These are phyloP conservation scores for Magnusiomyces suaveolens DNA, from an alignment of 1,139 yeast species.

Conservation along the genomic window DNA sequence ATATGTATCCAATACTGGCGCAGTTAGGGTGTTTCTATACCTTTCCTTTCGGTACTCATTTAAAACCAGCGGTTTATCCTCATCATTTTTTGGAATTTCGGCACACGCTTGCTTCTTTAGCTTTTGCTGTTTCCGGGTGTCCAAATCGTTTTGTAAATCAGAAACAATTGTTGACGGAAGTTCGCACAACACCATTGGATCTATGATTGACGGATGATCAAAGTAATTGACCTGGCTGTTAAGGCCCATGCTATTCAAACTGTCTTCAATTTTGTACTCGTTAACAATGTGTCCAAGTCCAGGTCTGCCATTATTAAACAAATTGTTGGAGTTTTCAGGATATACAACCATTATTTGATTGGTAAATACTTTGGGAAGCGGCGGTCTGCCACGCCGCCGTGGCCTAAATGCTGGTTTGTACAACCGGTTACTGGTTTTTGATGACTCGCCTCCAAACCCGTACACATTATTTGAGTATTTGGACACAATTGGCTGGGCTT, in stretches of 20 bases:
- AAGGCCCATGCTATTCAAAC: background rate
- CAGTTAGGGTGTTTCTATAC: background rate
- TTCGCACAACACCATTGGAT: background rate
- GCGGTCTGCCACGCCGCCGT: background rate
- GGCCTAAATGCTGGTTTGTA: background rate
- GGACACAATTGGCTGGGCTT: no score
- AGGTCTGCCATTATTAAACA: no score
- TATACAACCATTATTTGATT: background rate
- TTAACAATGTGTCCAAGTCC: background rate
- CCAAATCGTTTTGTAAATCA: background rate
- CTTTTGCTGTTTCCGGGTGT: background rate
- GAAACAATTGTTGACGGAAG: background rate
- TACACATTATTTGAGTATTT: background rate
- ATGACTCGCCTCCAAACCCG: background rate
- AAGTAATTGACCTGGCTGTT: background rate
- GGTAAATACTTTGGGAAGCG: background rate
- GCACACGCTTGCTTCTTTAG: background rate
- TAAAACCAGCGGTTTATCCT: background rate
- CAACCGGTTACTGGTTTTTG: background rate
- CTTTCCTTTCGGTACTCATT: background rate
- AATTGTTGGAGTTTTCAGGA: background rate
- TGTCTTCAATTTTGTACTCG: background rate
- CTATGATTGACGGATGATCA: constrained; percentile 3
- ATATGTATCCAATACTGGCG: constrained; percentile 1
- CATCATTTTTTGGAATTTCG: no score